Base-by-base conservation (phyloP, 176 grass and related monocot species). In the Oryza nivara region DNA sequence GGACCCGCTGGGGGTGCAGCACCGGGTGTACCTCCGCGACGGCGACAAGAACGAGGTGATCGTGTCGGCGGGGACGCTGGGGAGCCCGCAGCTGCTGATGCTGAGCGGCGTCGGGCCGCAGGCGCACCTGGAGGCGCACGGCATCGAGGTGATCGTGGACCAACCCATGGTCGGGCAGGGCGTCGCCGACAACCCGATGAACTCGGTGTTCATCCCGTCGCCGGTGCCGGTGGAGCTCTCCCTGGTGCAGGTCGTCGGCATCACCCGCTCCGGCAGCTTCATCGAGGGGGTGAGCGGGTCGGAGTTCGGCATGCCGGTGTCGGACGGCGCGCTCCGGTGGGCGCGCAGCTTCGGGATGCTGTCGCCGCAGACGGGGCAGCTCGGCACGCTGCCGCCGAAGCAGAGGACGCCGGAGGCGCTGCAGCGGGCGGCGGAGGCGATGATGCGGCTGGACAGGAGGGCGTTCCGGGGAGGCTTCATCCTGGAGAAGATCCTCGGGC, bases 31-130 rank as follows among this genome's bases (percentile, higher is more conserved):
- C 78, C 90, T 97, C 11, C 88, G 84, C 9, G 67, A 89, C 54
- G 76, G 92, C 1, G n/a, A 49, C 0, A 78, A 85, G 63, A 92
- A 89, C 68, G 92, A 92, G 76, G 89, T 97, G 61, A 88, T 97
- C 25, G 17, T 94, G 44, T 84, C 92, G 7, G 90, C 92, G 19
- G 95, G 95, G 46, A 88, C 92, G 43, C 77, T 94, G 52, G 92
- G 92, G 32, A 94, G 95, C 81, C 92, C 95, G 43, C 95, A 97
- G 70, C 86, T 94, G 63, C 90, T 97, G 74, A 94, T 97, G 92
- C 78, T 97, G 44, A 97, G 95, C 58, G 88, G 92, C 35, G 80
- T 97, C 4, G 95, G 95, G 4, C 92, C 92, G 73, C 84, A 75
- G 54, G 92, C 76, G 28, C 90, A 94, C 81, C 95, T 97, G 5